Evolutionary conservation across 352 stramenopile genomes (phyloP), one percentile per base, ranked within the genome.

Genomic region (Phytophthora hybrid): DNA sequence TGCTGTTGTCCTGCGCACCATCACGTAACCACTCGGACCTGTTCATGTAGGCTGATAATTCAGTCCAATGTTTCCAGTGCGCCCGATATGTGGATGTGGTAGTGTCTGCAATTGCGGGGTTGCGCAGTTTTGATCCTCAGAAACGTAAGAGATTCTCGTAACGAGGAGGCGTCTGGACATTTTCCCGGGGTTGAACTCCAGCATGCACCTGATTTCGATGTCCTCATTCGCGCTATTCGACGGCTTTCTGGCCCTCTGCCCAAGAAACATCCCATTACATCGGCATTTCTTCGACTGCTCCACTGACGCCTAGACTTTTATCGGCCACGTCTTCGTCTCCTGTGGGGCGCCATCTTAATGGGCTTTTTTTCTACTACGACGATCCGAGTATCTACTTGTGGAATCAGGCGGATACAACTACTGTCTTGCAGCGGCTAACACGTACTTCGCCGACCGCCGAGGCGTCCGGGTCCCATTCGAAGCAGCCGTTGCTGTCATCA

Each of bases 201-300:
- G 4, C 11, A 16, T 5, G 4, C 23, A 9, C 41, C 58, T 5
- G 41, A 56, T 37, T 56, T 65, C 6, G 16, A 8, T 7, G 29
- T 65, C 6, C 26, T 31, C 13, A 19, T 56, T 3, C 13, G 26
- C 0, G 58, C 41, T 14, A 64, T 64, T 16, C 10, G 9, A 7
- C 19, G 44, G 6, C 26, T 56, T 7, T 56, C 58, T 21, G 23
- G 41, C 23, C 58, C 58, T 1, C 9, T 56, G 21, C 9, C 9
- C 13, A 64, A 64, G 29, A 64, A 64, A 21, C 58, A 64, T 5
- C 58, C 41, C 2, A 55, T 64, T 44, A 56, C 58, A 31, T 41
- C 23, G 39, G 10, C 55, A 39, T 39, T 63, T 63, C 21, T 41
- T 14, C 41, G 41, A n/a, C 41, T 49, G 18, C 41, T 49, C 11